A percentile compares a stretch with the other conserved stretches of the same genome.
These are phyloP conservation scores for Skeletonema potamos DNA, from an alignment of 108 stramenopile genomes.

Conservation along the genomic window DNA sequence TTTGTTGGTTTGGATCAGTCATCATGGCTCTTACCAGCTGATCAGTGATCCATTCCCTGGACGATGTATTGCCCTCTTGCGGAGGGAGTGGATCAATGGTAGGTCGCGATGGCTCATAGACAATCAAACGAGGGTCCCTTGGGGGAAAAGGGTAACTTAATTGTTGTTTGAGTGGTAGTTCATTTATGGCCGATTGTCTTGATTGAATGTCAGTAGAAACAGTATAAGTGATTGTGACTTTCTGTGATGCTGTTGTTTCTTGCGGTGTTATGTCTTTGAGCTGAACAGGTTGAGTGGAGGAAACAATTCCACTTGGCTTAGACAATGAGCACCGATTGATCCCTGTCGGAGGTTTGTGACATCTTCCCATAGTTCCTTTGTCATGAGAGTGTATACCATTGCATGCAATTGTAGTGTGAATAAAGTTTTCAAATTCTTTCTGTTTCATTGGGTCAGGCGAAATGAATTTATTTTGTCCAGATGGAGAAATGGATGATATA, in stretches of 20 bases:
- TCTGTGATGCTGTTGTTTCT: neutral
- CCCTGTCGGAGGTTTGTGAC: constrained; percentile 16
- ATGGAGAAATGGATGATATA: neutral
- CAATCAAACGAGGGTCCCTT: constrained; percentile 14
- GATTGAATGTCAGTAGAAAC: neutral
- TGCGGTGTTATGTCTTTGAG: neutral
- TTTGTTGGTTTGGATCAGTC: neutral
- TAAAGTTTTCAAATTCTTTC: neutral
- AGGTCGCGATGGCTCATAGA: constrained; percentile 8
- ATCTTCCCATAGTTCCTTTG: constrained; percentile 11
- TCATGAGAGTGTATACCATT: constrained; percentile 12
- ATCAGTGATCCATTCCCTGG: constrained; percentile 9
- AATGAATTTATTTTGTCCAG: neutral
- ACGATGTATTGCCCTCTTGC: neutral
- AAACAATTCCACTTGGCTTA: constrained; percentile 8
- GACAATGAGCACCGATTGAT: neutral
- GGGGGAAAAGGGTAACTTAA: neutral
- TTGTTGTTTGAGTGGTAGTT: neutral
- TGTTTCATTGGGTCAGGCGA: constrained; percentile 2
- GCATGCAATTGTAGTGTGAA: neutral
- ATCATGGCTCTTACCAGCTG: neutral
- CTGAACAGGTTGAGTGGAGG: constrained; percentile 11
- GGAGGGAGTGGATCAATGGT: neutral
- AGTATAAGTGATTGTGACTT: neutral
- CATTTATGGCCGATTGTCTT: neutral